Evolutionary conservation across 2,329 filamentous ascomycete genomes (phyloP).

Genomic region (Pyricularia grisea): DNA sequence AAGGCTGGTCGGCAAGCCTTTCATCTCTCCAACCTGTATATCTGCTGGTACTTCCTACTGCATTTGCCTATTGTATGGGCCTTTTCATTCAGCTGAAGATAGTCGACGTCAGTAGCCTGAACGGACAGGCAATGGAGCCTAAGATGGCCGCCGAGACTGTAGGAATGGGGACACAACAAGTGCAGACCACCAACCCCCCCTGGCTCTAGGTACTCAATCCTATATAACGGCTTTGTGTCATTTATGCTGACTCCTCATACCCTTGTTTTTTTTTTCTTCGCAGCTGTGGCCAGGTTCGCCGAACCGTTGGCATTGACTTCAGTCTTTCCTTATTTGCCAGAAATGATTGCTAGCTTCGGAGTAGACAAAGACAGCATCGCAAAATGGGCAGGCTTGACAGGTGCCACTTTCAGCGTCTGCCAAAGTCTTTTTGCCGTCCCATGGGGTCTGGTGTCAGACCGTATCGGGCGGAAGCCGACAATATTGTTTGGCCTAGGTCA

Average conservation of each 20-base stretch:
- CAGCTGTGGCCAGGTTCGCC: slow-evolving; percentile 69
- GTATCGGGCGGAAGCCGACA: slow-evolving; percentile 70
- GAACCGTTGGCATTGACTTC: slow-evolving; percentile 67
- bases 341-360: slow-evolving; percentile 77
- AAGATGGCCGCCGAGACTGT: background rate
- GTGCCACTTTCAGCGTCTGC: slow-evolving; percentile 61
- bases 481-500: slow-evolving; percentile 58
- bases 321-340: slow-evolving; percentile 61
- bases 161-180: background rate
- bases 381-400: slow-evolving; percentile 70
- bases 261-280: background rate
- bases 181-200: background rate
- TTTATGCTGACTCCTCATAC: slow-evolving; percentile 21
- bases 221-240: background rate
- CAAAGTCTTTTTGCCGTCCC: slow-evolving; percentile 64
- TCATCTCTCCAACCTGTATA: background rate
- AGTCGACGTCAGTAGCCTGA: background rate
- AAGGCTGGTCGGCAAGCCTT: background rate
- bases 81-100: slow-evolving; percentile 6
- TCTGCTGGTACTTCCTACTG: background rate
- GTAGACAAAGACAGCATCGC: slow-evolving; percentile 63
- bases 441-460: slow-evolving; percentile 72
- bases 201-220: background rate
- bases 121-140: background rate
- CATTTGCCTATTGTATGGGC: background rate